phyloP scores from a whole-genome alignment of 106 monocot genomes.

The Dioscorea zingiberensis region DNA sequence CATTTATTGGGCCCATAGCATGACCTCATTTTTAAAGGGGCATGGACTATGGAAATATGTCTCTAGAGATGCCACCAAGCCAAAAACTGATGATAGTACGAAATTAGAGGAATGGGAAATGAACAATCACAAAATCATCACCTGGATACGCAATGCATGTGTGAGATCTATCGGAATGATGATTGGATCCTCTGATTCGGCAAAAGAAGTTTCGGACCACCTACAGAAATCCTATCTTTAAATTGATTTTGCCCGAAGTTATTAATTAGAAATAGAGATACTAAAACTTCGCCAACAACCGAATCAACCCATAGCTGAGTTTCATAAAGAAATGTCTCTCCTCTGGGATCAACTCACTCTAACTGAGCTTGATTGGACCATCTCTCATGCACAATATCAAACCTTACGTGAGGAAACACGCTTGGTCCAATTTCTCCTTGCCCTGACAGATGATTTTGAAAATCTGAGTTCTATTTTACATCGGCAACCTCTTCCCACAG shows the following conservation, averaged over 20 bases:
- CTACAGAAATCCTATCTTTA: neutral
- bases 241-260: neutral
- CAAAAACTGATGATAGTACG: too few relatives aligned
- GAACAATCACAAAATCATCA: neutral
- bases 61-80: too few relatives aligned
- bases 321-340: slow-evolving; percentile 12
- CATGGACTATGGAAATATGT: too few relatives aligned
- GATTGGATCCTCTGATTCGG: neutral
- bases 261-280: neutral
- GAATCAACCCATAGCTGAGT: slow-evolving; percentile 5
- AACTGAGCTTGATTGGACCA: slow-evolving; percentile 11
- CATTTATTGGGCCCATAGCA: too few relatives aligned
- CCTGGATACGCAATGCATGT: neutral
- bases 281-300: neutral
- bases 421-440: too few relatives aligned
- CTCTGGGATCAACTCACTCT: slow-evolving; percentile 16
- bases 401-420: neutral
- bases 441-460: too few relatives aligned
- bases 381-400: neutral
- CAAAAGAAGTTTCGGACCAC: neutral
- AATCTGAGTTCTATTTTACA: too few relatives aligned
- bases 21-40: too few relatives aligned
- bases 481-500: too few relatives aligned
- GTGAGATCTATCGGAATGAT: neutral
- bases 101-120: neutral